Conservation (phyloP, 176 grass and related monocot species). For the Puya raimondii region DNA sequence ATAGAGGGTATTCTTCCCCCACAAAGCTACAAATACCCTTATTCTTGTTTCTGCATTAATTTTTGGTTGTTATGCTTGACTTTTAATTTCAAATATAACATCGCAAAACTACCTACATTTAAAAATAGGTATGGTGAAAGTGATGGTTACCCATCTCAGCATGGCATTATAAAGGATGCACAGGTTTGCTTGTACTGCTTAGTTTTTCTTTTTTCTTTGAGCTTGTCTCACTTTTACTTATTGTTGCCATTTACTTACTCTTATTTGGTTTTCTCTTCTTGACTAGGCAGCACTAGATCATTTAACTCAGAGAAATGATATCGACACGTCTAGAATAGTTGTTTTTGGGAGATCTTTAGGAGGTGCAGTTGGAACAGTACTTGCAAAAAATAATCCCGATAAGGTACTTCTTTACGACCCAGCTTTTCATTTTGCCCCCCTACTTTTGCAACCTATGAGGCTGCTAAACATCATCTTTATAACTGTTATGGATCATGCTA, state of each 20-base stretch:
- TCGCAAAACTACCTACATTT: background rate
- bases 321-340: constrained; percentile 87
- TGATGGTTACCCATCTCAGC: constrained; percentile 91
- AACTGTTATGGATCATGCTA: background rate
- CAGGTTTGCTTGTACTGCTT: constrained; percentile 56
- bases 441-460: background rate
- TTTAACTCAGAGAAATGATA: constrained; percentile 86
- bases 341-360: constrained; percentile 97
- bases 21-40: background rate
- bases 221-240: constrained; percentile 16
- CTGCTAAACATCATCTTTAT: background rate
- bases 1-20: constrained; percentile 67
- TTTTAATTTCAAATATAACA: background rate
- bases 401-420: constrained; percentile 38
- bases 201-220: constrained; percentile 17
- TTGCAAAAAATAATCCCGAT: constrained; percentile 91
- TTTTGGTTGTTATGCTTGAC: background rate
- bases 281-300: constrained; percentile 90
- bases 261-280: constrained; percentile 8
- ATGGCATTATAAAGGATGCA: constrained; percentile 85
- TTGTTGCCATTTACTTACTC: background rate
- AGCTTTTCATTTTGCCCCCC: background rate
- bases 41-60: background rate
- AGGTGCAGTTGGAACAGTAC: constrained; percentile 87
- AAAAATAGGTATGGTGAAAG: constrained; percentile 88